Percentiles rank a stretch among this genome's conserved stretches.
Evolutionary conservation across 768 basidiomycete species (phyloP).

Genomic region (Mrakia blollopis): DNA sequence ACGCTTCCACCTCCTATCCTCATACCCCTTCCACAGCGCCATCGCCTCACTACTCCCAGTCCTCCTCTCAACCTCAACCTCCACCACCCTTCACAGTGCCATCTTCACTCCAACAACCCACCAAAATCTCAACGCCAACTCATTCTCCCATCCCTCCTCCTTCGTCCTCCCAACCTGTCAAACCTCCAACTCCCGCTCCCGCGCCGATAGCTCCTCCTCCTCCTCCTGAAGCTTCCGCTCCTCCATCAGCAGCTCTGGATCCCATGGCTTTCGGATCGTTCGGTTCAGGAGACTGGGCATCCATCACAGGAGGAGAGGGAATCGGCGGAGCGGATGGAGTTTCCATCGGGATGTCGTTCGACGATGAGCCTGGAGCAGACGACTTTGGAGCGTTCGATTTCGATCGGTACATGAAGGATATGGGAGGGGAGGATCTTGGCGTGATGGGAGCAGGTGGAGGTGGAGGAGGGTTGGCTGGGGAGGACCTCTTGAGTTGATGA

Average conservation of each 20-base stretch:
- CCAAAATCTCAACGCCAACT: not conserved
- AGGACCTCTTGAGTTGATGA: not conserved
- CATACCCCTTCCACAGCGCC: constrained; percentile 2
- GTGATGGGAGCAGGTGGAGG: not conserved
- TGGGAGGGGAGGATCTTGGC: not conserved
- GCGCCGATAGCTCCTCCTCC: too few species aligned
- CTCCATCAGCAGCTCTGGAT: not conserved
- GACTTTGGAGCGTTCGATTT: constrained; percentile 7
- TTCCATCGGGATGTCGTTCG: not conserved
- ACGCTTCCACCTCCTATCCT: not conserved
- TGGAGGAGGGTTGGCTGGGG: not conserved
- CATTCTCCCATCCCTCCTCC: not conserved
- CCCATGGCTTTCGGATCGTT: not conserved
- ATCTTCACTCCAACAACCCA: not conserved
- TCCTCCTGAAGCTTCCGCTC: not conserved
- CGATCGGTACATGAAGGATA: not conserved
- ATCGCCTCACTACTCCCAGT: not conserved
- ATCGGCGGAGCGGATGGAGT: not conserved
- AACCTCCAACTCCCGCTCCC: too few species aligned
- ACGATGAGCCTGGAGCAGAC: not conserved
- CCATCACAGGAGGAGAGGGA: not conserved
- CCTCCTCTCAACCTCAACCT: not conserved
- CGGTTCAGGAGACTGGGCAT: not conserved
- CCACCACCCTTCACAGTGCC: not conserved
- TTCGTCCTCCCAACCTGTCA: too few species aligned